Evolutionary conservation across 352 stramenopile species (phyloP).

Genomic region (Bremia lactucae): DNA sequence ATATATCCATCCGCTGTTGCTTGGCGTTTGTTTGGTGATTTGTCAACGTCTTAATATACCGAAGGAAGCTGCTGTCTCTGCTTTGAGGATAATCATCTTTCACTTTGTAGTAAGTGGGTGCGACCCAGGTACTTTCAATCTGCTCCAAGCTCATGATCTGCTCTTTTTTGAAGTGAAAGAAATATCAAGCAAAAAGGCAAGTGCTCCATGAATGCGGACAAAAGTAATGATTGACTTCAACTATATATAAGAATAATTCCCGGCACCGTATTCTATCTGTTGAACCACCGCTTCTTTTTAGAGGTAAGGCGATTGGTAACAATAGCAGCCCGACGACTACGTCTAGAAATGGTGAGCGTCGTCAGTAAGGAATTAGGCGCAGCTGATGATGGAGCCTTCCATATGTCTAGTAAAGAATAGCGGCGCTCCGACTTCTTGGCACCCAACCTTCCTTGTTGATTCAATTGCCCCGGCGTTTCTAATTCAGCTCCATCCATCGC

Average conservation of each 20-base stretch:
- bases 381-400: constrained; percentile 44
- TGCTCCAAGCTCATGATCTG: constrained; percentile 12
- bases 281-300: constrained; percentile 43
- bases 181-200: no score
- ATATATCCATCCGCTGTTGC: constrained; percentile 33
- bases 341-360: constrained; percentile 57
- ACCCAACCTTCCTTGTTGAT: no score
- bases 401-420: constrained; percentile 64
- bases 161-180: no score
- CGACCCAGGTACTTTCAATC: constrained; percentile 1
- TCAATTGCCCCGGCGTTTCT: constrained; percentile 24
- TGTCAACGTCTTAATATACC: constrained; percentile 40
- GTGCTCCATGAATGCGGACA: constrained; percentile 2
- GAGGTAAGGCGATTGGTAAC: constrained; percentile 61
- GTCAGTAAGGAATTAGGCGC: constrained; percentile 55
- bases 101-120: background rate
- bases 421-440: constrained; percentile 38
- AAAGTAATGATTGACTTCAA: constrained; percentile 45
- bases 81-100: background rate
- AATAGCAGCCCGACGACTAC: constrained; percentile 43
- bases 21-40: constrained; percentile 32
- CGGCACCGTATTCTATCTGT: constrained; percentile 8
- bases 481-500: constrained; percentile 9
- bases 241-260: background rate
- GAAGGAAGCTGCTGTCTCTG: constrained; percentile 30